Conservation (phyloP, 1,284 basidiomycete species). For the Ganoderma multipileum region DNA sequence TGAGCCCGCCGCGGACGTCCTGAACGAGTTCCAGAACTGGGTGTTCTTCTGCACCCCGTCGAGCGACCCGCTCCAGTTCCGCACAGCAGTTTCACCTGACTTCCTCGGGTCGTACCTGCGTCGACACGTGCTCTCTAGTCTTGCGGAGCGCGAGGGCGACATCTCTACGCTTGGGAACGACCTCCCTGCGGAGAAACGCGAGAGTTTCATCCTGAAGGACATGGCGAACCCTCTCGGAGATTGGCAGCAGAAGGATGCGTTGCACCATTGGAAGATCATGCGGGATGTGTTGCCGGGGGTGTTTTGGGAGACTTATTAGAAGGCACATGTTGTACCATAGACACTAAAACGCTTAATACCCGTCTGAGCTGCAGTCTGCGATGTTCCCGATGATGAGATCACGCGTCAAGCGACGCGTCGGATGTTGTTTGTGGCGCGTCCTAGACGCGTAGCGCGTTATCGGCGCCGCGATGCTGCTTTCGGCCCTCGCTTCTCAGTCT, state of each 20-base stretch:
- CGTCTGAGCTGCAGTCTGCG: not conserved
- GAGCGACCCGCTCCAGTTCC: slow-evolving; percentile 66
- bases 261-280: slow-evolving; percentile 82
- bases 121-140: slow-evolving; percentile 50
- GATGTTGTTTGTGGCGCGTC: not conserved
- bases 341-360: not conserved
- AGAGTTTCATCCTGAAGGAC: slow-evolving; percentile 64
- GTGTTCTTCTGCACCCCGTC: slow-evolving; percentile 83
- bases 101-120: slow-evolving; percentile 74
- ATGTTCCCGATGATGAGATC: not conserved
- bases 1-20: slow-evolving; percentile 48
- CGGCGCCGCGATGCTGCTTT: not conserved
- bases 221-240: slow-evolving; percentile 62
- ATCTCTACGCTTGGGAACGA: slow-evolving; percentile 53
- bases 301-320: slow-evolving; percentile 69
- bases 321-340: slow-evolving; percentile 1
- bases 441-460: slow-evolving; percentile 15
- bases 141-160: slow-evolving; percentile 60
- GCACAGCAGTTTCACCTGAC: slow-evolving; percentile 58
- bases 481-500: slow-evolving; percentile 7
- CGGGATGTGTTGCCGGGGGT: slow-evolving; percentile 60
- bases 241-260: slow-evolving; percentile 65
- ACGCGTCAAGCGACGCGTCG: slow-evolving; percentile 19
- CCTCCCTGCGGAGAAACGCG: slow-evolving; percentile 42
- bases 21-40: slow-evolving; percentile 75